phyloP scores from a whole-genome alignment of 345 rosid species.

The Lenwebbia sp. region DNA sequence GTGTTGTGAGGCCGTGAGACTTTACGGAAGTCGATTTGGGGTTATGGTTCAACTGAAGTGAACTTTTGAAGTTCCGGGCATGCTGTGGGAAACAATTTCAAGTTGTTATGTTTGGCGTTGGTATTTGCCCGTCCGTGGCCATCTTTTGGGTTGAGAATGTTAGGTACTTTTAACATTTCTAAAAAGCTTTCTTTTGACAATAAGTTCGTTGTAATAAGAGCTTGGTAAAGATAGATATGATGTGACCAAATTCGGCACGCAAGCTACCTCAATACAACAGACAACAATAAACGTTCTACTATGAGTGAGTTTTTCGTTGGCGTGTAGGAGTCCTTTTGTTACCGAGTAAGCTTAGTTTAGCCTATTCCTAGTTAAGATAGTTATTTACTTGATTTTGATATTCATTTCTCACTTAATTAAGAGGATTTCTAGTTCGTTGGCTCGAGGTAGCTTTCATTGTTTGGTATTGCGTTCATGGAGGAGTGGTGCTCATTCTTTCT shows the following conservation, averaged over 20 bases:
- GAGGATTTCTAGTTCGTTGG: background rate
- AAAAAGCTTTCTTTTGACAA: background rate
- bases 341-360: background rate
- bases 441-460: background rate
- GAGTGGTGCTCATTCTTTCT: background rate
- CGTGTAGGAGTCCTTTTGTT: background rate
- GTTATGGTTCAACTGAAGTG: background rate
- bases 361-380: background rate
- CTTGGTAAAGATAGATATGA: background rate
- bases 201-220: background rate
- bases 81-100: background rate
- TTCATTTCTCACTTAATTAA: background rate
- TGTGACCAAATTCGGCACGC: background rate
- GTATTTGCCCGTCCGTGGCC: background rate
- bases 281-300: background rate
- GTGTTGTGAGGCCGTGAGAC: background rate
- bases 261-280: background rate
- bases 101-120: background rate
- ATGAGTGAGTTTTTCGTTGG: background rate
- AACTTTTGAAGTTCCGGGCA: background rate
- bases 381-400: background rate
- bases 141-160: background rate
- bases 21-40: background rate
- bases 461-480: background rate
- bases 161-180: background rate